Percentiles rank a stretch among this genome's conserved stretches.
Conservation (phyloP, 2,329 filamentous ascomycete genomes). For the Fusarium caatingaense region DNA sequence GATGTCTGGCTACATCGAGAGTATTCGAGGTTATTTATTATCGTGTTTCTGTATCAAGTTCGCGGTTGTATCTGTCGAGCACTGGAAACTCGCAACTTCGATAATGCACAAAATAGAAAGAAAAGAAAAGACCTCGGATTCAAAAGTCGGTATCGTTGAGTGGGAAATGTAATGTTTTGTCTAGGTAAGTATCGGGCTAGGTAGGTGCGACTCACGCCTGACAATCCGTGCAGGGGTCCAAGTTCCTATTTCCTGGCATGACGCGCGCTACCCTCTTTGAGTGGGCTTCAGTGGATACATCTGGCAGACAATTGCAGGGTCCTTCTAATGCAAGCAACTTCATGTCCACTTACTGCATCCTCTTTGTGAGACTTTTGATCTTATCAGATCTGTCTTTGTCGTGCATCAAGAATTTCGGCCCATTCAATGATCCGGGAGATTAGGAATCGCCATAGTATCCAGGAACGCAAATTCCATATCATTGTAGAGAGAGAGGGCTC, state of each 20-base stretch:
- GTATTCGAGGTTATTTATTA: conserved; percentile 6
- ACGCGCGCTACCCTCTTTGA: conserved; percentile 22
- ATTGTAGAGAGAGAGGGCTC: background rate
- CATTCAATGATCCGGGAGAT: too few relatives aligned
- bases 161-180: conserved; percentile 19
- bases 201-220: conserved; percentile 27
- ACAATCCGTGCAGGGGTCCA: conserved; percentile 33
- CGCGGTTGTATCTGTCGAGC: background rate
- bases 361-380: background rate
- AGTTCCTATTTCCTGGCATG: conserved; percentile 25
- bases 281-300: conserved; percentile 22
- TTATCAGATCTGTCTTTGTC: background rate
- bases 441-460: too few relatives aligned
- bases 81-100: background rate
- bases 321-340: background rate
- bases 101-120: background rate
- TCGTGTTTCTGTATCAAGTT: background rate
- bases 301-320: conserved; percentile 16
- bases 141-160: conserved; percentile 23
- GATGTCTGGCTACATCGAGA: conserved; percentile 38
- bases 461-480: background rate
- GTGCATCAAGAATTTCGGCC: background rate
- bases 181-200: conserved; percentile 17
- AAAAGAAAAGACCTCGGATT: background rate
- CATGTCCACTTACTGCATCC: background rate